Base-by-base conservation (phyloP, 2,329 filamentous ascomycete genomes). In the Xylariaceae sp. region DNA sequence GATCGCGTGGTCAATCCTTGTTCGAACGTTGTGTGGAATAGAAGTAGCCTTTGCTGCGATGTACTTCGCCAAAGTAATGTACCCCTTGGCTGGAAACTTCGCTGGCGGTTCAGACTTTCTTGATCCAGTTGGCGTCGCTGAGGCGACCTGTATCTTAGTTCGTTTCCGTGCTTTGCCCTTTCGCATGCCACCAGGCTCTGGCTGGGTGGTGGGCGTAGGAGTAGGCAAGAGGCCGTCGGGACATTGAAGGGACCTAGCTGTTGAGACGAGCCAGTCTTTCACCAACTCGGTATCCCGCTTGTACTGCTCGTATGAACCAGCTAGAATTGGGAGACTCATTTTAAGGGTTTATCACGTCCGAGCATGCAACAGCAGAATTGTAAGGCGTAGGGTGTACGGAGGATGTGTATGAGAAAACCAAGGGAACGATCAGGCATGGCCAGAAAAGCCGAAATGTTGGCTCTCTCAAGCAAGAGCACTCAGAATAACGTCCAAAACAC, bases 211-310 rank as follows among this genome's bases (percentile, higher is more conserved):
- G n/a, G n/a, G n/a, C n/a, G n/a, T n/a, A n/a, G n/a, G n/a, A n/a
- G n/a, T n/a, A n/a, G n/a, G n/a, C n/a, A n/a, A n/a, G 7, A 60
- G 45, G 23, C 60, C 52, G 4, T 53, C 12, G 8, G 59, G 35
- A 37, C 60, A 70, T 4, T 67, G 67, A 35, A 54, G 55, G 3
- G 55, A 49, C 40, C 60, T 65, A 29, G 69, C 70, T 1, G 67
- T 71, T 4, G 27, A 32, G 5, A 16, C 27, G 27, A 32, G 27
- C 27, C 27, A 32, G 4, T 4, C 27, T 32, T 12, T 16, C 4
- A 32, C 27, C 4, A 16, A 32, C 12, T 32, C 27, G 12, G 27
- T 32, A 32, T 32, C 27, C 27, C 16, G 27, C 27, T 32, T 32
- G 7, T 32, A 32, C 12, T 14, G 27, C 27, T 32, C 12, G 7